Evolutionary conservation across 2,329 filamentous ascomycete species (phyloP).

Genomic region (Nigrograna mackinnonii): DNA sequence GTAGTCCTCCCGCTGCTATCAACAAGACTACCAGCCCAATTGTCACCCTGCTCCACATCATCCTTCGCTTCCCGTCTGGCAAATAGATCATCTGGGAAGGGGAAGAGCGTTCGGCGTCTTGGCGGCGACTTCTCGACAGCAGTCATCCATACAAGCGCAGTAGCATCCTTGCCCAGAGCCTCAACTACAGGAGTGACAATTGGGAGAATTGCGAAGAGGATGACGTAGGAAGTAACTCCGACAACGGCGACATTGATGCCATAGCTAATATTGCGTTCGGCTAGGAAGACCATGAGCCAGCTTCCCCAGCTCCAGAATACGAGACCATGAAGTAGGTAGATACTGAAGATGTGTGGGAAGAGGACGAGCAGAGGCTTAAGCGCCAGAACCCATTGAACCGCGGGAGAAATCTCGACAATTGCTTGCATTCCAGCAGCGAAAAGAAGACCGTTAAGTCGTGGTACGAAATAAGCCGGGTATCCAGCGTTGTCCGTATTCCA

Average conservation of each 20-base stretch:
- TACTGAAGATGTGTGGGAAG: slow-evolving; percentile 55
- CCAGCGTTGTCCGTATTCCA: slow-evolving; percentile 34
- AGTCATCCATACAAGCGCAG: slow-evolving; percentile 38
- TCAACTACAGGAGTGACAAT: slow-evolving; percentile 44
- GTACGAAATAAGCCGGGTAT: slow-evolving; percentile 50
- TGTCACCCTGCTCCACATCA: slow-evolving; percentile 6
- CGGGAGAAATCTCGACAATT: slow-evolving; percentile 37
- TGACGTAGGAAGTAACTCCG: slow-evolving; percentile 38
- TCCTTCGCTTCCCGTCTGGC: slow-evolving; percentile 3
- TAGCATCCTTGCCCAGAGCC: slow-evolving; percentile 44
- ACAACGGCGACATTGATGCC: slow-evolving; percentile 39
- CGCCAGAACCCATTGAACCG: slow-evolving; percentile 47
- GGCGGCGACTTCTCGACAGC: slow-evolving; percentile 39
- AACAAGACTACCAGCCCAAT: background rate
- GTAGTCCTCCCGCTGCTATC: slow-evolving; percentile 1
- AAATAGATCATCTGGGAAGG: slow-evolving; percentile 27
- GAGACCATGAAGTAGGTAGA: slow-evolving; percentile 53
- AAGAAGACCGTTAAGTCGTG: slow-evolving; percentile 48
- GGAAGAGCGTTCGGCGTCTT: slow-evolving; percentile 34
- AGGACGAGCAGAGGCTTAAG: slow-evolving; percentile 43
- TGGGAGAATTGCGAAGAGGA: slow-evolving; percentile 36
- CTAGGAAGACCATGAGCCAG: slow-evolving; percentile 41
- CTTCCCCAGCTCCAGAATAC: slow-evolving; percentile 49
- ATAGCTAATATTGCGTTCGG: slow-evolving; percentile 31
- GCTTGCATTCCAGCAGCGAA: slow-evolving; percentile 44